Base-by-base conservation (phyloP, 352 stramenopile species). In the Pythium oligandrum region DNA sequence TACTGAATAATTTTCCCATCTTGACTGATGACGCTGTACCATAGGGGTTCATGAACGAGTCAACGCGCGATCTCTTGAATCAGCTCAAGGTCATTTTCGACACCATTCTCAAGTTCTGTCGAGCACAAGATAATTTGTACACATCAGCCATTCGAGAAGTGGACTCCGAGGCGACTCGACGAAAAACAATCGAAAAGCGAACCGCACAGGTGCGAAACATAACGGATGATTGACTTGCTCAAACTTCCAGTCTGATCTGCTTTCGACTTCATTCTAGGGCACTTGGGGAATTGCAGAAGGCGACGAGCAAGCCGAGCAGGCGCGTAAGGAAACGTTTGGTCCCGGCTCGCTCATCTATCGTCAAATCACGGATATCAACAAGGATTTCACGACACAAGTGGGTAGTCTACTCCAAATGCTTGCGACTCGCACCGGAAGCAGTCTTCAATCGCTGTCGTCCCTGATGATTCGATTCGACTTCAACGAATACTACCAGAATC, bases 381-480 rank as follows among this genome's bases (percentile, higher is more conserved):
- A 69, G 8, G 74, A 85, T 30, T 96, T 90, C 48, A 78, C 56
- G 30, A 57, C 53, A 11, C 76, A 90, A 48, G 86, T 95, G 26
- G 38, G 80, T 1, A 61, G 56, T 35, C 67, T 96, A 10, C 75
- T 95, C 4, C 75, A 92, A 4, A 74, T 95, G 52, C 62, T 95
- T 48, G 61, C 48, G 3, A 65, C 60, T n/a, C 45, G 33, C 35
- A 68, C 40, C 4, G 53, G 55, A 6, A 53, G 37, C 6, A 82
- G 78, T 1, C 87, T 75, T 0, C 85, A 96, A 52, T 86, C 85
- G 32, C 62, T 97, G 4, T 83, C 83, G 6, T 96, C 91, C 40
- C 68, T 96, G 6, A 74, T 88, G 40, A 91, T 90, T 6, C 88
- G 88, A 6, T 92, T 97, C 42, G 89, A 97, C 61, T 97, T 97